Percentiles rank a stretch among this genome's conserved stretches.
These are phyloP conservation scores for Mucor lusitanicus DNA, from an alignment of 371 early-diverging fungal species.

Conservation along the genomic window DNA sequence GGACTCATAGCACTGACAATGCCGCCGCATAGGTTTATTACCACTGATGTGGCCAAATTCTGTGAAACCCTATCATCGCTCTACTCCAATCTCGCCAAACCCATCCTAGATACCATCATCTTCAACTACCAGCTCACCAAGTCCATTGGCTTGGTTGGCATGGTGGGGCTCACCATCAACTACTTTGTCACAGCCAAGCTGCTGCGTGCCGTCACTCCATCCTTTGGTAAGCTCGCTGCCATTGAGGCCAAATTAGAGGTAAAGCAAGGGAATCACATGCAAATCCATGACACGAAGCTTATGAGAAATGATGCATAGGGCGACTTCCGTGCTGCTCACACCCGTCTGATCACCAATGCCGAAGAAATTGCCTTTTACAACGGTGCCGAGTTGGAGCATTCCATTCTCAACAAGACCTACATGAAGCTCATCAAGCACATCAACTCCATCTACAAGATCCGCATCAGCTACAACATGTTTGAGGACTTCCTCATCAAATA, in stretches of 20 bases:
- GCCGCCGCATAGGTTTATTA: slow-evolving; percentile 68
- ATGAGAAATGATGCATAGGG: slow-evolving; percentile 59
- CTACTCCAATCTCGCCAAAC: slow-evolving; percentile 87
- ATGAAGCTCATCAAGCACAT: slow-evolving; percentile 74
- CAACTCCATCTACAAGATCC: slow-evolving; percentile 75
- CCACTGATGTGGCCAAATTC: slow-evolving; percentile 84
- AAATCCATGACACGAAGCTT: too few relatives aligned
- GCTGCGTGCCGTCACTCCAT: slow-evolving; percentile 76
- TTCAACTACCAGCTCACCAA: slow-evolving; percentile 83
- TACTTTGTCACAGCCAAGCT: slow-evolving; percentile 73
- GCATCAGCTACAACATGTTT: slow-evolving; percentile 87
- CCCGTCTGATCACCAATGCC: slow-evolving; percentile 85
- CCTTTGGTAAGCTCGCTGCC: slow-evolving; percentile 86
- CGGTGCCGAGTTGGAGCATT: slow-evolving; percentile 76
- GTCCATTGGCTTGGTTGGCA: slow-evolving; percentile 75
- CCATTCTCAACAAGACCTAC: slow-evolving; percentile 73
- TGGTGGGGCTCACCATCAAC: slow-evolving; percentile 67
- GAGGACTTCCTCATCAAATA: slow-evolving; percentile 91
- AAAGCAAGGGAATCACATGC: background rate
- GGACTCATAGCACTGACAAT: too few relatives aligned
- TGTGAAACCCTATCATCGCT: slow-evolving; percentile 74
- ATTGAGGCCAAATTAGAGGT: slow-evolving; percentile 82
- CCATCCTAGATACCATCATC: slow-evolving; percentile 80
- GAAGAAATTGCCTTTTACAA: slow-evolving; percentile 89
- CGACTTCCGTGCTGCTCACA: slow-evolving; percentile 85